These are phyloP conservation scores for Sclerospora graminicola DNA, from an alignment of 352 stramenopile genomes.

Conservation along the genomic window DNA sequence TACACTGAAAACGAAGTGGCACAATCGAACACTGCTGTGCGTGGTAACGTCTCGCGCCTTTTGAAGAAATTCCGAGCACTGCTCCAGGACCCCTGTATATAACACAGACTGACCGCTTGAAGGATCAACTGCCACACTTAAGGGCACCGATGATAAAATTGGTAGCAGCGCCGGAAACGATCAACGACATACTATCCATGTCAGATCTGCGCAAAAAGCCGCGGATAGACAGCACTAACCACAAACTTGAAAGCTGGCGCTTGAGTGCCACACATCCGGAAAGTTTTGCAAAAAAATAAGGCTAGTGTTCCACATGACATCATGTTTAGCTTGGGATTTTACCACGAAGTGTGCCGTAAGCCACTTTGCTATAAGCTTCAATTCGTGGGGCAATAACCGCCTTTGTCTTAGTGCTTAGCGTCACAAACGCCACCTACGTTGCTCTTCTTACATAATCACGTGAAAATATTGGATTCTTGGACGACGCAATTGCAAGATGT, in stretches of 20 bases:
- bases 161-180: slow-evolving; percentile 66
- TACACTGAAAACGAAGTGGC: slow-evolving; percentile 51
- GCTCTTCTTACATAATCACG: no score
- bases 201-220: slow-evolving; percentile 57
- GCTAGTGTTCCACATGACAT: slow-evolving; percentile 67
- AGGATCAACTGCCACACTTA: slow-evolving; percentile 39
- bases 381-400: no score
- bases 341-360: no score
- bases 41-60: slow-evolving; percentile 43
- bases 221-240: slow-evolving; percentile 46
- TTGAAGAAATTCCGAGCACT: slow-evolving; percentile 59
- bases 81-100: slow-evolving; percentile 54
- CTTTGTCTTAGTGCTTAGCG: no score
- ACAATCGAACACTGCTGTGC: slow-evolving; percentile 57
- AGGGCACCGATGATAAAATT: slow-evolving; percentile 60
- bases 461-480: no score
- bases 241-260: slow-evolving; percentile 49
- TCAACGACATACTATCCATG: slow-evolving; percentile 60
- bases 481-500: no score
- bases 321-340: no score
- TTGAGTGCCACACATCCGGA: slow-evolving; percentile 30
- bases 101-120: slow-evolving; percentile 29
- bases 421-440: no score
- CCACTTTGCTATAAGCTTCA: no score
- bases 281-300: slow-evolving; percentile 59